phyloP scores from a whole-genome alignment of 345 rosid species.

The Geranium rotundifolium region DNA sequence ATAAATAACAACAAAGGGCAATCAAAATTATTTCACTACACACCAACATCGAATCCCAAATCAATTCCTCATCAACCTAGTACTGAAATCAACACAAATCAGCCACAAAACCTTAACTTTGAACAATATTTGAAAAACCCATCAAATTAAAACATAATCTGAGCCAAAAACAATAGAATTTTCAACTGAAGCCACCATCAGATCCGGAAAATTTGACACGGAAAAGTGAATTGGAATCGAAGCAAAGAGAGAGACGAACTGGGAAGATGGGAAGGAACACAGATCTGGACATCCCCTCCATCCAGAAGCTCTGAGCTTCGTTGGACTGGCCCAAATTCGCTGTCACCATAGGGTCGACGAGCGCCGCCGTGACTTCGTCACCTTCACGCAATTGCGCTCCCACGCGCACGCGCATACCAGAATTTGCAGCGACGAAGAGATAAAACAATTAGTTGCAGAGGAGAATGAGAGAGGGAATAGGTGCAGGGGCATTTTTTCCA shows the following conservation, averaged over 20 bases:
- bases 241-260: conserved; percentile 27
- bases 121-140: not conserved
- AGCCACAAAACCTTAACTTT: not conserved
- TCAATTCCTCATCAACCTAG: not conserved
- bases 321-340: too few species aligned
- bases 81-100: not conserved
- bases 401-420: too few species aligned
- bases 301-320: too few species aligned
- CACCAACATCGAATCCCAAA: not conserved
- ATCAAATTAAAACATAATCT: not conserved
- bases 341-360: too few species aligned
- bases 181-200: not conserved
- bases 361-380: too few species aligned
- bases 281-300: too few species aligned
- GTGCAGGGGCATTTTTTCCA: too few species aligned
- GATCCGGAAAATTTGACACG: not conserved
- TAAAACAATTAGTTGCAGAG: too few species aligned
- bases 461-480: too few species aligned
- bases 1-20: not conserved
- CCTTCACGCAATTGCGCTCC: too few species aligned
- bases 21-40: not conserved
- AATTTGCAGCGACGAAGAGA: too few species aligned
- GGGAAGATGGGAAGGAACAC: too few species aligned
- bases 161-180: not conserved
- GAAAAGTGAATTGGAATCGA: not conserved